Base-by-base conservation (phyloP, 2,329 filamentous ascomycete genomes). In the Colletotrichum gloeosporioides region DNA sequence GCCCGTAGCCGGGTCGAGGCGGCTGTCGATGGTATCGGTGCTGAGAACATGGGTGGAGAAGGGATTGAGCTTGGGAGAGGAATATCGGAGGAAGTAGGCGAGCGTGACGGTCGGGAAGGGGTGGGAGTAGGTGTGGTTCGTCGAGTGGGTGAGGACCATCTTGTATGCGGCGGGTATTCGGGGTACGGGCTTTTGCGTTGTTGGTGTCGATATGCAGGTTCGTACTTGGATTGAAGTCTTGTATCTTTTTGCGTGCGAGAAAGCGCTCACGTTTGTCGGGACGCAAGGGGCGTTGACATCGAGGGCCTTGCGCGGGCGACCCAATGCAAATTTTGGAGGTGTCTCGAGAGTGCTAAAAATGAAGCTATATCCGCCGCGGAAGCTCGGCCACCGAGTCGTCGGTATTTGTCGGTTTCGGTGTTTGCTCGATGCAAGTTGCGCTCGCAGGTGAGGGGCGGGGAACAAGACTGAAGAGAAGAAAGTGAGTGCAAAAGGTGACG, bases 81-180 rank as follows among this genome's bases (percentile, higher is more conserved):
- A 95, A 86, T 97, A 97, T 79, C 95, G 94, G 66, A 97, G 93
- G 86, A 96, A 97, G 90, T 95, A 97, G 86, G 95, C 95, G 84
- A 97, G 93, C 65, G 95, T 95, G 77, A 97, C 95, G 83, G 95
- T 95, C 77, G 94, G 93, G 87, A 96, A 96, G 65, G 94, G 93
- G 85, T 96, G 95, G 79, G 93, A 90, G 89, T 96, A 96, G 81
- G 90, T 91, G 84, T 95, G 93, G 85, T 90, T 92, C 80, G 91
- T 92, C 70, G 90, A 91, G 84, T 92, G 91, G 8, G 89, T 91
- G 85, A 92, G 90, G 78, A 92, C 91, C 91, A 92, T 92, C 72
- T 82, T 89, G 81, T 78, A 82, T 39, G 55, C 15, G n/a, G 53
- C 29, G 2, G 18, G 32, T 39, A 44, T 7, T 57, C 55, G 22